Conservation (phyloP, 768 basidiomycete species). For the Leccinum incarnatum region DNA sequence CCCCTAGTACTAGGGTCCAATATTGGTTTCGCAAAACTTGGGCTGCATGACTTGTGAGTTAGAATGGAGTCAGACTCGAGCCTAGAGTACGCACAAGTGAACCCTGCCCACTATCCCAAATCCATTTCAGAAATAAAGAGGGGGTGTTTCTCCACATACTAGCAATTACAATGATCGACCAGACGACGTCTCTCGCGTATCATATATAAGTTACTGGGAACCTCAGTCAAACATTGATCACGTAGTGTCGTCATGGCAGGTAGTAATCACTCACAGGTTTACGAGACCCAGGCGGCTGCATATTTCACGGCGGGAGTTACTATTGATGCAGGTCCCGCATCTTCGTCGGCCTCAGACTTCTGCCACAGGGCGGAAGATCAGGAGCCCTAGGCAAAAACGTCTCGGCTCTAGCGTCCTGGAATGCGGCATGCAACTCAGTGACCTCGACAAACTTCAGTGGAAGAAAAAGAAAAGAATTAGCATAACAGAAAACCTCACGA, state of each 20-base stretch:
- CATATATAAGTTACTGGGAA: neutral
- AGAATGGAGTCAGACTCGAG: neutral
- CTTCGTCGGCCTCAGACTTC: neutral
- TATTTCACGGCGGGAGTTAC: neutral
- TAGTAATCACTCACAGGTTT: neutral
- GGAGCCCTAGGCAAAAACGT: constrained; percentile 27
- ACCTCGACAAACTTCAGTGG: constrained; percentile 30
- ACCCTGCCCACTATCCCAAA: neutral
- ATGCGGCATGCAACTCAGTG: constrained; percentile 24
- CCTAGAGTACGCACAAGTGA: neutral
- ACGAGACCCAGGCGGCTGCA: neutral
- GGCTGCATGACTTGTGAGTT: neutral
- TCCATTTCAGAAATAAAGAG: neutral
- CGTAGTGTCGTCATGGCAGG: neutral
- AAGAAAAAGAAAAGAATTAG: neutral
- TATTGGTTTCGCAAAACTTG: neutral
- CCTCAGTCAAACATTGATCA: neutral
- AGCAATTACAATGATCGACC: neutral
- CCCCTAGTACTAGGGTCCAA: neutral
- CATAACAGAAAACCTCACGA: neutral
- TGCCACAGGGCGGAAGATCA: constrained; percentile 20
- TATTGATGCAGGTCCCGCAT: neutral
- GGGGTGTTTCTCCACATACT: neutral
- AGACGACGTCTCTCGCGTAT: neutral
- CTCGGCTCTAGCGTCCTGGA: constrained; percentile 31